Conservation (phyloP, 768 basidiomycete species). For the Hortiboletus campestris region DNA sequence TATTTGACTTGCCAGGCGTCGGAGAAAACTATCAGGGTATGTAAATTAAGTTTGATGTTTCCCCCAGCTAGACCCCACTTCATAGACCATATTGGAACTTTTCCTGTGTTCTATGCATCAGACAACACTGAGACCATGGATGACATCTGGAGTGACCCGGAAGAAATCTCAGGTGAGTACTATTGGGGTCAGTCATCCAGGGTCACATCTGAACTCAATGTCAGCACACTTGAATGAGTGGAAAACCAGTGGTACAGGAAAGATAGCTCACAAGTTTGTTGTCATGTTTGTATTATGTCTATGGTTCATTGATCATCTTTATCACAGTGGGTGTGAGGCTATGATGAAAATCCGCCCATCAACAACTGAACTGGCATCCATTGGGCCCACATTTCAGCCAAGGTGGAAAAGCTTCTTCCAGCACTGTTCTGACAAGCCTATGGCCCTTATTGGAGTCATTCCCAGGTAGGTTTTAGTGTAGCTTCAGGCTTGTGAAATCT, state of each 20-base stretch:
- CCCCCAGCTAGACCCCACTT: too few species aligned
- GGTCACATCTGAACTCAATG: background rate
- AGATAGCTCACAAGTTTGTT: conserved; percentile 53
- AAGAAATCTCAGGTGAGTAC: conserved; percentile 37
- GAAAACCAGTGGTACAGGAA: conserved; percentile 38
- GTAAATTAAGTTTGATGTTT: conserved; percentile 9
- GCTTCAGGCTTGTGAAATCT: background rate
- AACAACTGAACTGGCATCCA: too few species aligned
- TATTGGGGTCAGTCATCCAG: conserved; percentile 13
- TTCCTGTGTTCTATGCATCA: conserved; percentile 36
- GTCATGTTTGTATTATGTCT: background rate
- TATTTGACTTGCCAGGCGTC: conserved; percentile 15
- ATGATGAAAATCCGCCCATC: conserved; percentile 23
- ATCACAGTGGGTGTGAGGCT: conserved; percentile 17
- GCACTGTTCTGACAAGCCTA: too few species aligned
- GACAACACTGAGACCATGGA: conserved; percentile 32
- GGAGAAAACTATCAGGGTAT: conserved; percentile 10
- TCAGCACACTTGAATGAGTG: conserved; percentile 34
- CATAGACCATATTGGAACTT: conserved; percentile 31
- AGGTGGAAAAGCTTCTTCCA: too few species aligned
- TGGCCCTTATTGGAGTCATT: conserved; percentile 7
- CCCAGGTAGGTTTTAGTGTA: conserved; percentile 33
- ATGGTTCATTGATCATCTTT: background rate
- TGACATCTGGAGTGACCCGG: conserved; percentile 32
- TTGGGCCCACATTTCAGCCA: too few species aligned